Evolutionary conservation across 805 yeast species (phyloP), one percentile per base, ranked within the genome.

Genomic region (Sugiyamaella qingdaonensis): DNA sequence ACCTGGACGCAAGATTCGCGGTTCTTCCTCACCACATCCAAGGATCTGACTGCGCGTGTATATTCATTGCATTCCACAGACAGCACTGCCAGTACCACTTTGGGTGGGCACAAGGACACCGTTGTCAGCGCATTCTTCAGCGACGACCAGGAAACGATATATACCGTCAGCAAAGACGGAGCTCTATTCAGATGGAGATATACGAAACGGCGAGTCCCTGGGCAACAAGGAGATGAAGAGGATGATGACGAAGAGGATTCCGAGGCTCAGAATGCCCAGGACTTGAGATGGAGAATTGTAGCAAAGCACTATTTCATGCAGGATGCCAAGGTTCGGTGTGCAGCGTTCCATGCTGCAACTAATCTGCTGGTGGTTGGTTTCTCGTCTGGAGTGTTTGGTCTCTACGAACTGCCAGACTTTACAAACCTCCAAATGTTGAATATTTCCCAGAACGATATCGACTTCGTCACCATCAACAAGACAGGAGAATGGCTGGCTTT

Each of bases 401-500:
- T 94, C 13, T 91, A 90, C 64, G 99, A 94, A 65, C 67, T 92
- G 49, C 96, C 96, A 1, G 80, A 79, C 2, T 88, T 89, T 69
- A 81, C 81, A 33, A 67, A 88, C 68, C 74, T 94, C 18, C 99
- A 94, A 68, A 94, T 85, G 62, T 75, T 94, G 51, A 83, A 91
- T 27, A 88, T 94, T 85, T 96, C 98, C 2, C 95, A 88, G 64
- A 85, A 89, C 62, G 84, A 91, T 2, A 86, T 94, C 24, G 89
- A 87, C 64, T 84, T 90, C 2, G 92, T 94, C 2, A 70, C 82
- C 10, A 79, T 94, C 36, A 94, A 92, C 67, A 70, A 76, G 1
- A 75, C 91, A 5, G 99, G 99, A 33, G 99, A 94, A 68, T 94
- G 99, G 99, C 74, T 94, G 32, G 96, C 97, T 0, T 88, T 94